A percentile compares a stretch with the other conserved stretches of the same genome.
These are phyloP conservation scores for Eleusine coracana DNA, from an alignment of 176 grass and related monocot species.

Conservation along the genomic window DNA sequence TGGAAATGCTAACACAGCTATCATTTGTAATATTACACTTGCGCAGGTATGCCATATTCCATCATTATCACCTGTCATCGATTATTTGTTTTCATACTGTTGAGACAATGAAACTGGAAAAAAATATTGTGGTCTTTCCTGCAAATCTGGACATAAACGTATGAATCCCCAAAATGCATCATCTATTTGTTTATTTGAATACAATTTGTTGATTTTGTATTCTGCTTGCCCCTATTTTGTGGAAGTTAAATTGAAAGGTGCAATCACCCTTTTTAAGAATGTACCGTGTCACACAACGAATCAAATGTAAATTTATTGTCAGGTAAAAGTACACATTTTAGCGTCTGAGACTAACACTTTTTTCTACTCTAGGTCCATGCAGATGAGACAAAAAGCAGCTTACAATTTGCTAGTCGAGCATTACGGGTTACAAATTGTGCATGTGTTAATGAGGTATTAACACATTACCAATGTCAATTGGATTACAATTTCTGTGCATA, in stretches of 20 bases:
- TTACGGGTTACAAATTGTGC: constrained; percentile 88
- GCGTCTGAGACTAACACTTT: neutral
- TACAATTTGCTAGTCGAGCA: constrained; percentile 92
- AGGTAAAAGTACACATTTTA: neutral
- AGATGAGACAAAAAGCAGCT: constrained; percentile 95
- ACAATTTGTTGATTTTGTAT: constrained; percentile 16
- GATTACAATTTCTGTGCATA: constrained; percentile 25
- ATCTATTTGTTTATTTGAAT: constrained; percentile 22
- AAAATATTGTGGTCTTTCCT: neutral
- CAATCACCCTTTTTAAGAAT: constrained; percentile 5
- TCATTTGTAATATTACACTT: constrained; percentile 97
- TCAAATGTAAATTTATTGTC: neutral
- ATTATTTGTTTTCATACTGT: constrained; percentile 5
- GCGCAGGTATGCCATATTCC: constrained; percentile 62
- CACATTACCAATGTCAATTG: neutral
- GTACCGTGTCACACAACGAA: neutral
- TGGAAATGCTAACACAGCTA: constrained; percentile 94
- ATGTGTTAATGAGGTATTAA: constrained; percentile 80
- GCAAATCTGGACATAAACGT: constrained; percentile 16
- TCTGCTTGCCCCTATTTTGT: constrained; percentile 3
- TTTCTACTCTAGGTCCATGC: constrained; percentile 64
- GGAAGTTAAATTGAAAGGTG: constrained; percentile 29
- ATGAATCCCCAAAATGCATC: neutral
- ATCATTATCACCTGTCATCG: neutral
- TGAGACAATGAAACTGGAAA: constrained; percentile 20